Evolutionary conservation across 495 filamentous ascomycete genomes (phyloP).

Genomic region (Penicillium pancosmium): DNA sequence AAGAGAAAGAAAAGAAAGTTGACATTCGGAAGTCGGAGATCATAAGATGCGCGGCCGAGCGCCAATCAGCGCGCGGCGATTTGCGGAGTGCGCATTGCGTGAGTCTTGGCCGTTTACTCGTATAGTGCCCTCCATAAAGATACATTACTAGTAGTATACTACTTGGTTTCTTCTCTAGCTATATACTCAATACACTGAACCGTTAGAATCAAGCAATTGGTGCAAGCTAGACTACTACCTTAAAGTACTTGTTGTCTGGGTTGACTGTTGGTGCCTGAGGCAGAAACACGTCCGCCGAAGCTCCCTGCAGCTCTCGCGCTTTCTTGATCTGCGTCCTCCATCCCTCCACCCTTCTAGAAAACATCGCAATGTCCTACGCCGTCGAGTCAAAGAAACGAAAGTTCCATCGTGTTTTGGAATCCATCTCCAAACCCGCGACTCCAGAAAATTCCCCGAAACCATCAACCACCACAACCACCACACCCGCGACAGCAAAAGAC

Average conservation of each 20-base stretch:
- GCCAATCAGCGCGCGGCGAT: constrained; percentile 32
- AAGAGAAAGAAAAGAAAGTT: constrained; percentile 12
- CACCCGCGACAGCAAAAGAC: constrained; percentile 29
- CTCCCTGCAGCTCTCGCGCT: constrained; percentile 9
- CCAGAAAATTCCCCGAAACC: constrained; percentile 25
- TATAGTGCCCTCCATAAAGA: no score
- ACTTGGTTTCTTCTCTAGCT: no score
- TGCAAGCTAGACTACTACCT: no score
- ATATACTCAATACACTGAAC: no score
- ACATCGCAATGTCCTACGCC: constrained; percentile 51
- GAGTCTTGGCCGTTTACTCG: not conserved
- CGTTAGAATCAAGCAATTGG: no score
- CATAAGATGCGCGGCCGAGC: constrained; percentile 21
- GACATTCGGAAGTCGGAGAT: constrained; percentile 20
- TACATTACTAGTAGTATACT: no score
- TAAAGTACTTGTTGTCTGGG: no score
- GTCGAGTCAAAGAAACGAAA: constrained; percentile 59
- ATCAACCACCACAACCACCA: constrained; percentile 29
- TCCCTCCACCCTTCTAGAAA: constrained; percentile 1
- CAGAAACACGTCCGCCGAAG: constrained; percentile 13
- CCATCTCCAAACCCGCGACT: constrained; percentile 41
- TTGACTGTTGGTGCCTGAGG: constrained; percentile 23
- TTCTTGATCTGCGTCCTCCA: constrained; percentile 11
- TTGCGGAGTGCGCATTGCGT: constrained; percentile 12
- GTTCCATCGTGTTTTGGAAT: constrained; percentile 59